phyloP scores from a whole-genome alignment of 208 protist species.

The Acanthamoeba royreba region DNA sequence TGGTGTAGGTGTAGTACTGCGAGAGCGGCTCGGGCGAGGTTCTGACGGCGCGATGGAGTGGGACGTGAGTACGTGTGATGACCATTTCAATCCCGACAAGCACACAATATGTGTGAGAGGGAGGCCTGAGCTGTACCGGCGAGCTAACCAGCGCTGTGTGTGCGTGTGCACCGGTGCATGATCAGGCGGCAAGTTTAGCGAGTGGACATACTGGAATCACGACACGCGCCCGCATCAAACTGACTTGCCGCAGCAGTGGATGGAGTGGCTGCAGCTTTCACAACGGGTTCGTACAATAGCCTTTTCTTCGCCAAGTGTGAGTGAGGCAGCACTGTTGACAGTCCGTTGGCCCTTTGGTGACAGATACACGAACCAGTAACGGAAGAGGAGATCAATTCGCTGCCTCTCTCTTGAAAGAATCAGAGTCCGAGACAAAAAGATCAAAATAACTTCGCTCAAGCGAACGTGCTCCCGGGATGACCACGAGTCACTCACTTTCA shows the following conservation, averaged over 20 bases:
- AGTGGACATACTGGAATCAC: not conserved
- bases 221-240: not conserved
- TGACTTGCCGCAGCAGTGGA: not conserved
- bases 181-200: not conserved
- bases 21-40: not conserved
- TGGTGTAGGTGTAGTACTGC: not conserved
- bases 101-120: not conserved
- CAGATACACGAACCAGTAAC: not conserved
- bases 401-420: too few relatives aligned
- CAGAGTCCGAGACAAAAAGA: too few relatives aligned
- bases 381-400: not conserved
- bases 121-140: not conserved
- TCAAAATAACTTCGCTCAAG: not conserved
- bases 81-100: not conserved
- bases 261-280: not conserved
- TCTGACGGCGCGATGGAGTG: not conserved
- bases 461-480: too few relatives aligned
- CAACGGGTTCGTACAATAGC: not conserved
- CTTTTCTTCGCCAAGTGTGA: too few relatives aligned
- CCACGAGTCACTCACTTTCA: too few relatives aligned
- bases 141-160: not conserved
- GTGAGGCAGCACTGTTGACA: too few relatives aligned
- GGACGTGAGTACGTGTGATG: not conserved
- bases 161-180: not conserved
- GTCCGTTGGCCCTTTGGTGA: too few relatives aligned